These are phyloP conservation scores for Tubosaeta brunneosetosa DNA, from an alignment of 768 basidiomycete species.

Conservation along the genomic window DNA sequence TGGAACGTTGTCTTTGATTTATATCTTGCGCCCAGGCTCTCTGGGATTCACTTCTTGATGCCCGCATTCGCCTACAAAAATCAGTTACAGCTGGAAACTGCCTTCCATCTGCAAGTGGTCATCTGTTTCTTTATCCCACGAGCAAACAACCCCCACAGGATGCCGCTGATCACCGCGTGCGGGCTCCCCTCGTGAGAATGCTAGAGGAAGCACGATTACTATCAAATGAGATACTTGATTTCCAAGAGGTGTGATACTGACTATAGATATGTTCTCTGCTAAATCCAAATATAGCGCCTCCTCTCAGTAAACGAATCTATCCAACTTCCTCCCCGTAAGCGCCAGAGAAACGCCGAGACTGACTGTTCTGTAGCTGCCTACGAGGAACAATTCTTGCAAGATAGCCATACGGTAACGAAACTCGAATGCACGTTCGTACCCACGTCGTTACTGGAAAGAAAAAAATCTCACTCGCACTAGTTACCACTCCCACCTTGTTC, in stretches of 20 bases:
- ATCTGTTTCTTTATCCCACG: slow-evolving; percentile 8
- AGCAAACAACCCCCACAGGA: slow-evolving; percentile 30
- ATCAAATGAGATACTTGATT: slow-evolving; percentile 60
- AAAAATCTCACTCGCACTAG: slow-evolving; percentile 20
- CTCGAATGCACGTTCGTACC: slow-evolving; percentile 52
- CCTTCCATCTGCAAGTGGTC: slow-evolving; percentile 54
- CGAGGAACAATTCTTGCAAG: slow-evolving; percentile 36
- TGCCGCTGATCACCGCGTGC: slow-evolving; percentile 34
- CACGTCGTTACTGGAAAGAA: background rate
- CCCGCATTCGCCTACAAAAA: slow-evolving; percentile 91
- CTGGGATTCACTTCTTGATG: slow-evolving; percentile 85
- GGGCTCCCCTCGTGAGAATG: slow-evolving; percentile 45
- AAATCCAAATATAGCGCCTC: slow-evolving; percentile 36
- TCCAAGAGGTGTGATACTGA: slow-evolving; percentile 55
- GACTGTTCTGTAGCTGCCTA: slow-evolving; percentile 6
- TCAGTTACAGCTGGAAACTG: slow-evolving; percentile 58
- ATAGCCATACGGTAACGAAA: slow-evolving; percentile 37
- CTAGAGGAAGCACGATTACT: slow-evolving; percentile 57
- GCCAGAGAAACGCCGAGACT: slow-evolving; percentile 38
- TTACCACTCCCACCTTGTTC: slow-evolving; percentile 67
- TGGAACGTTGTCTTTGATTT: slow-evolving; percentile 1
- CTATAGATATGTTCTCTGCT: slow-evolving; percentile 7
- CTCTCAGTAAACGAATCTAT: slow-evolving; percentile 45
- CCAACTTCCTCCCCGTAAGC: slow-evolving; percentile 52
- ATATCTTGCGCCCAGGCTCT: slow-evolving; percentile 46